Percentiles rank a stretch among this genome's conserved stretches.
Evolutionary conservation across 306 rosid genomes (phyloP).

Genomic region (Acacia acuminata): DNA sequence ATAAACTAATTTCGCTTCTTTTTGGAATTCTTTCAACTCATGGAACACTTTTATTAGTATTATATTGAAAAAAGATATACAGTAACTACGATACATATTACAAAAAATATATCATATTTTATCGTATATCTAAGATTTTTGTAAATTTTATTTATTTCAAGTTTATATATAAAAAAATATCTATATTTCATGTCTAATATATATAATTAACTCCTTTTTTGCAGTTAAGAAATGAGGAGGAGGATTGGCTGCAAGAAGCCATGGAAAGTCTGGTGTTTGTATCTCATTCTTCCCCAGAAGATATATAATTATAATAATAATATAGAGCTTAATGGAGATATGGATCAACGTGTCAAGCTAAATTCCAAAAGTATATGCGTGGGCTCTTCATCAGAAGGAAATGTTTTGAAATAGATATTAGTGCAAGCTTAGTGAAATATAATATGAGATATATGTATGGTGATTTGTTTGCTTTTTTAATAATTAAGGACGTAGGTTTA

Average conservation of each 20-base stretch:
- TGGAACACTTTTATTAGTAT: neutral
- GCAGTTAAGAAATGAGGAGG: constrained; percentile 75
- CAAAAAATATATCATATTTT: neutral
- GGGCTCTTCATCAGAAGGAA: neutral
- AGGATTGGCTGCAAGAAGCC: constrained; percentile 87
- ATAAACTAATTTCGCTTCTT: neutral
- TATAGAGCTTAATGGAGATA: neutral
- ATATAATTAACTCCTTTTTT: neutral
- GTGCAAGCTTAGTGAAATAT: constrained; percentile 26
- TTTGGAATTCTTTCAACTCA: too few relatives aligned
- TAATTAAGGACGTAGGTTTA: constrained; percentile 39
- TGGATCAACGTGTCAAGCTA: constrained; percentile 8
- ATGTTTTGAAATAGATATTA: constrained; percentile 18
- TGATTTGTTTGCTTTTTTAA: constrained; percentile 16
- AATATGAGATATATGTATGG: constrained; percentile 4
- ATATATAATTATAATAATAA: constrained; percentile 16
- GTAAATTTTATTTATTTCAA: neutral
- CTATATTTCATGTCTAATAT: neutral
- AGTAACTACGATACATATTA: neutral
- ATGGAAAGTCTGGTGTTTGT: constrained; percentile 64
- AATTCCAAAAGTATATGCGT: constrained; percentile 12
- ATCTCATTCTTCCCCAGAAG: constrained; percentile 56
- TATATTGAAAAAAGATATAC: neutral
- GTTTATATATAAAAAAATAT: neutral
- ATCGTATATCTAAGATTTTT: too few relatives aligned